These are phyloP conservation scores for Metarhizium anisopliae DNA, from an alignment of 2,329 filamentous ascomycete species.

Conservation along the genomic window DNA sequence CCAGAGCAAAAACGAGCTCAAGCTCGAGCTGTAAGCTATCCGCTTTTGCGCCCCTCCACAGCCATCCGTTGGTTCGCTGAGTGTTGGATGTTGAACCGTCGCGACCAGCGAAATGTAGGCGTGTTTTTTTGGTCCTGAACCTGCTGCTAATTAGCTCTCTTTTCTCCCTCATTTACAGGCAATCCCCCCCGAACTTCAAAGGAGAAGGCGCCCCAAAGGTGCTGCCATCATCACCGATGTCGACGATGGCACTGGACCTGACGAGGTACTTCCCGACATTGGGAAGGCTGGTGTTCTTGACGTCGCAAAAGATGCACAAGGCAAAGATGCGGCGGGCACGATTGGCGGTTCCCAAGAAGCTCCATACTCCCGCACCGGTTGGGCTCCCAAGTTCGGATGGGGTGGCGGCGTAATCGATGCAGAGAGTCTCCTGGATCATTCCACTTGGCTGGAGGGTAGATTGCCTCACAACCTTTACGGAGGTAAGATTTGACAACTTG, in stretches of 20 bases:
- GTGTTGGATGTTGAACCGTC: not conserved
- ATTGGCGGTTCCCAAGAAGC: slow-evolving; percentile 43
- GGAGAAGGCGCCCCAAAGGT: slow-evolving; percentile 40
- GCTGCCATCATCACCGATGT: slow-evolving; percentile 71
- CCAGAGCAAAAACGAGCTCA: slow-evolving; percentile 78
- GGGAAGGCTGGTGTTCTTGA: slow-evolving; percentile 60
- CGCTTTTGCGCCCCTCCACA: not conserved
- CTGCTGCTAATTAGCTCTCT: slow-evolving; percentile 6
- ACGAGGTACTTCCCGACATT: slow-evolving; percentile 70
- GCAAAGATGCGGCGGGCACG: slow-evolving; percentile 40
- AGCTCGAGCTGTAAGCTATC: slow-evolving; percentile 56
- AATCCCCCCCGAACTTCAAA: slow-evolving; percentile 28
- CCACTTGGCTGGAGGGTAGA: slow-evolving; percentile 76
- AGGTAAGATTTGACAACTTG: slow-evolving; percentile 37
- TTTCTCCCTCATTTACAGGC: slow-evolving; percentile 16
- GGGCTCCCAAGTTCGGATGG: slow-evolving; percentile 80
- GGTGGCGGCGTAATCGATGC: slow-evolving; percentile 44
- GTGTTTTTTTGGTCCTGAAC: not conserved
- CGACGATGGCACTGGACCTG: slow-evolving; percentile 58
- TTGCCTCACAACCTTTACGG: slow-evolving; percentile 87
- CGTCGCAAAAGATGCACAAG: slow-evolving; percentile 38
- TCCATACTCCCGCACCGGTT: slow-evolving; percentile 55
- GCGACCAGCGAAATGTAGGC: slow-evolving; percentile 11
- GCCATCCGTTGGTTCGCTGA: not conserved
- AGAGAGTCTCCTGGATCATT: slow-evolving; percentile 73